A percentile compares a stretch with the other conserved stretches of the same genome.
phyloP scores from a whole-genome alignment of 306 rosid genomes.

The Morella rubra region DNA sequence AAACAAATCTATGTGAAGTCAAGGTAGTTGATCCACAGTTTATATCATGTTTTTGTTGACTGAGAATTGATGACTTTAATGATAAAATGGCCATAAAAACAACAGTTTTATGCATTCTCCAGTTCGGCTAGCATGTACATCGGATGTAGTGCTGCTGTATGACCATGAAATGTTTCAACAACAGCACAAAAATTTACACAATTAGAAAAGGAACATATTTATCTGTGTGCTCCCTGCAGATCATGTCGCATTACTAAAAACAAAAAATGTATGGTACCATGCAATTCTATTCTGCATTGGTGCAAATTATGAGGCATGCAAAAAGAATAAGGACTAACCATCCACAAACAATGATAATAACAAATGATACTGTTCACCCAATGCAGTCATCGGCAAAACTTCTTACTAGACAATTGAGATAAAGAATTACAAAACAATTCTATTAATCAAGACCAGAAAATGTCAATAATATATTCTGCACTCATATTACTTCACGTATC shows the following conservation, averaged over 20 bases:
- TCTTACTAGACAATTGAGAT: too few species aligned
- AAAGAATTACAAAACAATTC: too few species aligned
- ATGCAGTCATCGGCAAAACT: neutral
- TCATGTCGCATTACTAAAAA: too few species aligned
- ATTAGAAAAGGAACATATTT: too few species aligned
- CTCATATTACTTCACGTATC: too few species aligned
- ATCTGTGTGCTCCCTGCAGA: too few species aligned
- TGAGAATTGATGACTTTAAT: neutral
- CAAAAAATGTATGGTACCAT: neutral
- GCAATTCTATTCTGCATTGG: neutral
- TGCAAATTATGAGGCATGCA: neutral
- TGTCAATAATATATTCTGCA: too few species aligned
- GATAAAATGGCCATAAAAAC: neutral
- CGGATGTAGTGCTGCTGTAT: neutral
- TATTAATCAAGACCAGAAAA: too few species aligned
- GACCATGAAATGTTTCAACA: neutral
- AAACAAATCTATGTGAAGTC: neutral
- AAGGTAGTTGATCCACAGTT: neutral
- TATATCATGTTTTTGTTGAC: constrained; percentile 1
- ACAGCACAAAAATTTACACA: neutral
- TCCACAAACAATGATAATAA: neutral
- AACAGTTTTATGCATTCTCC: neutral
- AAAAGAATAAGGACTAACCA: neutral
- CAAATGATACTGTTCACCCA: neutral
- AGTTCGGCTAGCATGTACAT: neutral